Evolutionary conservation across 768 basidiomycete species (phyloP).

Genomic region (Leccinum variicolor): DNA sequence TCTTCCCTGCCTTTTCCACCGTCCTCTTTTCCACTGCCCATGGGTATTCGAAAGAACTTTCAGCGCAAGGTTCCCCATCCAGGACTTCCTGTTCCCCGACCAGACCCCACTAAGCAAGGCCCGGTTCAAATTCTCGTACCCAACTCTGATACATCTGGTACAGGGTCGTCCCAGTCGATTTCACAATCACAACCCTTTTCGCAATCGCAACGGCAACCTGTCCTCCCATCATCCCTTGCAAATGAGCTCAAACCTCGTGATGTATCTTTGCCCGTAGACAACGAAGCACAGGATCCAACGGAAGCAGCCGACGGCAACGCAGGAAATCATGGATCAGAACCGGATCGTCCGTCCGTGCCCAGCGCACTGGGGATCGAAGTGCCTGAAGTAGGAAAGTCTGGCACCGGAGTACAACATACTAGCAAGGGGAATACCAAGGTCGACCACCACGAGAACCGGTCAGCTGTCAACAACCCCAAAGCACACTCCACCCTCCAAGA

Average conservation of each 20-base stretch:
- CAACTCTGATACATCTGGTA: conserved; percentile 51
- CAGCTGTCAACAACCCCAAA: conserved; percentile 8
- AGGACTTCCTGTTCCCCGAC: conserved; percentile 29
- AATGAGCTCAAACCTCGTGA: conserved; percentile 18
- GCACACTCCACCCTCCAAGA: not conserved
- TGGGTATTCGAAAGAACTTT: conserved; percentile 25
- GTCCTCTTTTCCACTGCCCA: conserved; percentile 4
- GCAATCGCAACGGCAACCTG: conserved; percentile 31
- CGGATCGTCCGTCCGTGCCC: not conserved
- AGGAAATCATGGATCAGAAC: not conserved
- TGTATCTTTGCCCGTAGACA: conserved; percentile 8
- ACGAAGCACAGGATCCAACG: not conserved
- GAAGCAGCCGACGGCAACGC: not conserved
- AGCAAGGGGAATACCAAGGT: not conserved
- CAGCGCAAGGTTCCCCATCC: conserved; percentile 49
- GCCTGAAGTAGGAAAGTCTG: conserved; percentile 11
- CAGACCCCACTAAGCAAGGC: conserved; percentile 30
- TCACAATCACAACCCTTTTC: conserved; percentile 25
- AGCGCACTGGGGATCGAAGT: conserved; percentile 9
- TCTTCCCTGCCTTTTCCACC: conserved; percentile 10
- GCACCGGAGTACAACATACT: not conserved
- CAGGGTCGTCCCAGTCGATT: conserved; percentile 32
- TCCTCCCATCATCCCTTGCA: conserved; percentile 18
- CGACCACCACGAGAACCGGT: not conserved
- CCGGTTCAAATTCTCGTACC: conserved; percentile 48